Conservation (phyloP, 2,329 filamentous ascomycete species). For the Colletotrichum sp. region DNA sequence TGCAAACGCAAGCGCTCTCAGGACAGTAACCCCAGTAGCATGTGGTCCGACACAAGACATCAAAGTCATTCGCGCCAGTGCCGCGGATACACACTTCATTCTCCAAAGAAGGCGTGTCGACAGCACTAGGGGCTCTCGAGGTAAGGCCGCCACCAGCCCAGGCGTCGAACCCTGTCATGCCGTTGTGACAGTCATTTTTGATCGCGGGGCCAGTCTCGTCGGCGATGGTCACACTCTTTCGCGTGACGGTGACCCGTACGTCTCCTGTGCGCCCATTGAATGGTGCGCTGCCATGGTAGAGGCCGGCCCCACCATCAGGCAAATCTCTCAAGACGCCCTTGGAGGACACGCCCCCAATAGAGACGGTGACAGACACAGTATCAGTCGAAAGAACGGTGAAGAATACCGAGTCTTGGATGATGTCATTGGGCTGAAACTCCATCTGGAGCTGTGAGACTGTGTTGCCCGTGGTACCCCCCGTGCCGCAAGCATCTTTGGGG, state of each 20-base stretch:
- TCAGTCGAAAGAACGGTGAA: background rate
- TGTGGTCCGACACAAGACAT: slow-evolving; percentile 36
- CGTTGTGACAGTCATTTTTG: background rate
- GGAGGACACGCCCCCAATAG: background rate
- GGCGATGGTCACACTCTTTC: background rate
- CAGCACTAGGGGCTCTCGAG: background rate
- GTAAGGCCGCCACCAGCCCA: background rate
- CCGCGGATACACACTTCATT: slow-evolving; percentile 28
- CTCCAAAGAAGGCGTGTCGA: background rate
- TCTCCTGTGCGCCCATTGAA: slow-evolving; percentile 28
- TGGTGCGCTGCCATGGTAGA: slow-evolving; percentile 24
- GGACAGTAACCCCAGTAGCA: slow-evolving; percentile 35
- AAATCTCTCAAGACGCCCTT: background rate
- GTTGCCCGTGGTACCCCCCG: slow-evolving; percentile 33
- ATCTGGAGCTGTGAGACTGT: slow-evolving; percentile 28
- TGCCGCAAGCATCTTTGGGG: slow-evolving; percentile 23
- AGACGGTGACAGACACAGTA: background rate
- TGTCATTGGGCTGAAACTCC: slow-evolving; percentile 19
- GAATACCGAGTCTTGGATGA: slow-evolving; percentile 26
- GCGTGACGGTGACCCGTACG: slow-evolving; percentile 37
- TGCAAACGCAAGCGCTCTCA: slow-evolving; percentile 35
- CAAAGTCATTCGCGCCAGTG: slow-evolving; percentile 34
- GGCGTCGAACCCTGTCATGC: slow-evolving; percentile 7
- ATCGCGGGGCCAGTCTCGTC: background rate
- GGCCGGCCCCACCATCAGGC: slow-evolving; percentile 21